Conservation (phyloP, 768 basidiomycete genomes). For the Gloeopeniophorella convolvens region DNA sequence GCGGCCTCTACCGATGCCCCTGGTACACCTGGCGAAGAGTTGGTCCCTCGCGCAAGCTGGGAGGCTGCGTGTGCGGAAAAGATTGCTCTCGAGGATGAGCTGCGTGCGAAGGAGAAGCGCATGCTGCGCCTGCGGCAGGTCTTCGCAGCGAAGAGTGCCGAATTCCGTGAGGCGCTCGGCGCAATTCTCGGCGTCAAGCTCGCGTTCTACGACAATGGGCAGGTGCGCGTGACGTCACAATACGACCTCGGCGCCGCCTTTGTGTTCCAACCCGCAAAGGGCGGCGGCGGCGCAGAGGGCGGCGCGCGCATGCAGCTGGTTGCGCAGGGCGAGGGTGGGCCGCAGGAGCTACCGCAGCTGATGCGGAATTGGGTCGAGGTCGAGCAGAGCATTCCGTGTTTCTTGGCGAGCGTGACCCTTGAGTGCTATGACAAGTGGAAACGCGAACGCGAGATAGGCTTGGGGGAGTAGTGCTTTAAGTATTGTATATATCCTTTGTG, state of each 20-base stretch:
- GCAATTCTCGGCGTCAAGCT: constrained; percentile 88
- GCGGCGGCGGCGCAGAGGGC: constrained; percentile 31
- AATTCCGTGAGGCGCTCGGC: constrained; percentile 88
- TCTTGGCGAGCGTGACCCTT: constrained; percentile 81
- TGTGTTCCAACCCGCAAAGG: constrained; percentile 64
- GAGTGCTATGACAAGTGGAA: constrained; percentile 82
- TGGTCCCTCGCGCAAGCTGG: constrained; percentile 77
- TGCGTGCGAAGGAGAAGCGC: constrained; percentile 78
- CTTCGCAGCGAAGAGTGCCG: constrained; percentile 76
- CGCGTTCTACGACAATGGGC: constrained; percentile 85
- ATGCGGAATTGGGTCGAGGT: constrained; percentile 84
- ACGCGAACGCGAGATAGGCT: constrained; percentile 22
- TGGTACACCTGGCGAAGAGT: constrained; percentile 22
- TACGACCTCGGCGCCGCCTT: constrained; percentile 86
- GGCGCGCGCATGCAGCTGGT: constrained; percentile 62
- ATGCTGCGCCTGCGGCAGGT: constrained; percentile 79
- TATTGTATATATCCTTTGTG: too few relatives aligned
- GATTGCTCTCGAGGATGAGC: constrained; percentile 51
- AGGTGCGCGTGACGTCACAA: constrained; percentile 84
- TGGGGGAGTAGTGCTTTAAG: too few relatives aligned
- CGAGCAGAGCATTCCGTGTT: constrained; percentile 83
- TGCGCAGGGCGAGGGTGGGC: constrained; percentile 67
- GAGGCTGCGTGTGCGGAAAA: constrained; percentile 68
- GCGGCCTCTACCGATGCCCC: constrained; percentile 47
- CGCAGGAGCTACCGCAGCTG: constrained; percentile 64